Evolutionary conservation across 192 early-diverging fungal species (phyloP), one percentile per base, ranked within the genome.

Genomic region (Linnemannia zychae): DNA sequence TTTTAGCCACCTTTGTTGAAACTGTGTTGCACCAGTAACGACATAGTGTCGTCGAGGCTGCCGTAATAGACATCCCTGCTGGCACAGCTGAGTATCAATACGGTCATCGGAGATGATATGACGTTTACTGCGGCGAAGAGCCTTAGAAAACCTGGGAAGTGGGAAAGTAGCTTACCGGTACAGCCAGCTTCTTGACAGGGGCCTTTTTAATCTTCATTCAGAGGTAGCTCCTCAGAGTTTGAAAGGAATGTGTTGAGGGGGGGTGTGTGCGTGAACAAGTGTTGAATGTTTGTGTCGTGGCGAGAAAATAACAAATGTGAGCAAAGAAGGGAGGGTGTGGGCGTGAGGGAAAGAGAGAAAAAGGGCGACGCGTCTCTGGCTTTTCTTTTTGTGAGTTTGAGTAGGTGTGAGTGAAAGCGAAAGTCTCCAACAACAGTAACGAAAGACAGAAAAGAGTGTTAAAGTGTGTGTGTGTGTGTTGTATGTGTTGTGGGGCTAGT

Each of bases 121-220:
- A 63, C 57, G 72, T 31, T 52, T 48, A 71, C 76, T 78, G 76
- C 76, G 77, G 77, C 57, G 16, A 60, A 28, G 67, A 71, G 37
- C 15, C 17, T 18, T 28, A 36, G 22, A 52, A 50, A 16, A 47
- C 69, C 9, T 11, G 28, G 28, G 28, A 12, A 63, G 24, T 57
- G 49, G 49, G 0, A 50, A 50, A 18, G 24, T 63, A 13, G 12
- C 57, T 91, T 92, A 94, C 93, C 87, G 92, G 81, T 31, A 92
- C 88, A 20, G 90, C 78, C 76, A 94, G 79, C 80, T 91, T 91
- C 86, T 93, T 93, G 17, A 92, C 91, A 37, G 92, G 91, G 4
- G 90, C 84, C 82, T 92, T 93, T 86, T 89, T 93, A 75, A 94
- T 92, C 82, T 90, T 92, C 89, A 91, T 89, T 75, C 36, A 44